Conservation (phyloP, 2,329 filamentous ascomycete species). For the Balansia obtecta region DNA sequence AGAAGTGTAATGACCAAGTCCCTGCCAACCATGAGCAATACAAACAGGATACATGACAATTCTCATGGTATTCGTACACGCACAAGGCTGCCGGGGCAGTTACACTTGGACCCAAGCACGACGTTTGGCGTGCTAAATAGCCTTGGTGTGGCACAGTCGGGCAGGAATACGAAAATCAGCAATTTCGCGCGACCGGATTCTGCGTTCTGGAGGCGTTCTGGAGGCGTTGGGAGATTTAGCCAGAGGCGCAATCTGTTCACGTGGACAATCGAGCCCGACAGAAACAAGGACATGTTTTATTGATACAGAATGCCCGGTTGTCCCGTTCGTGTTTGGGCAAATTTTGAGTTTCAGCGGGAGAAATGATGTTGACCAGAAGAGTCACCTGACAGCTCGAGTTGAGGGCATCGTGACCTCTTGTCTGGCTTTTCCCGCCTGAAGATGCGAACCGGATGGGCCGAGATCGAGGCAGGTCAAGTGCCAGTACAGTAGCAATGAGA, state of each 20-base stretch:
- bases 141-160: not conserved
- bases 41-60: not conserved
- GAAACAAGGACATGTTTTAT: no score
- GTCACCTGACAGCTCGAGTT: slow-evolving; percentile 2
- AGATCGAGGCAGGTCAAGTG: not conserved
- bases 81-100: no score
- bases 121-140: not conserved
- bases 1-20: not conserved
- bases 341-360: not conserved
- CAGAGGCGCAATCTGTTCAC: not conserved
- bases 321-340: not conserved
- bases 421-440: not conserved
- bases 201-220: not conserved
- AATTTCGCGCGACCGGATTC: not conserved
- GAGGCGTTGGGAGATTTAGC: not conserved
- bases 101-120: not conserved
- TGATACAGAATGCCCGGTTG: not conserved
- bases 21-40: not conserved
- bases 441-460: no score
- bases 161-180: not conserved
- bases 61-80: not conserved
- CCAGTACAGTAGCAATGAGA: no score
- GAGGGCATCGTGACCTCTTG: slow-evolving; percentile 2
- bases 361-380: not conserved
- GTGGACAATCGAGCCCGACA: not conserved